Conservation (phyloP, 108 stramenopile species). For the Mayamaea pseudoterrestris region DNA sequence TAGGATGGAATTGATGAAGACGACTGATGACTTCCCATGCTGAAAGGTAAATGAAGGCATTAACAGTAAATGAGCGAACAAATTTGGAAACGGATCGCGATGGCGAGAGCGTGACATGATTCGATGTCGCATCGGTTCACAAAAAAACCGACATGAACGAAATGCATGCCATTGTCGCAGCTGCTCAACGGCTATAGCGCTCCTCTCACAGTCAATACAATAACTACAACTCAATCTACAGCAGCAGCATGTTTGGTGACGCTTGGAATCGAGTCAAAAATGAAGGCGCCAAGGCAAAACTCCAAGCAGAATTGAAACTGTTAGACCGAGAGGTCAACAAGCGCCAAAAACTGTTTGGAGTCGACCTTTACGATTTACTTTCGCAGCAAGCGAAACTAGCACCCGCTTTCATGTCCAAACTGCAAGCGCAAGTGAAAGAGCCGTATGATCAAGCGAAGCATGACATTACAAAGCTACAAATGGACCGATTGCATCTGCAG, state of each 20-base stretch:
- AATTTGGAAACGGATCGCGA: too few relatives aligned
- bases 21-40: background rate
- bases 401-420: slow-evolving; percentile 17
- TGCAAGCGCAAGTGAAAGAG: slow-evolving; percentile 12
- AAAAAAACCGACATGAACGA: too few relatives aligned
- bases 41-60: background rate
- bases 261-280: too few relatives aligned
- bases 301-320: slow-evolving; percentile 55
- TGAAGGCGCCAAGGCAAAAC: too few relatives aligned
- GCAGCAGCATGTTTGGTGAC: too few relatives aligned
- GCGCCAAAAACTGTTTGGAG: slow-evolving; percentile 52
- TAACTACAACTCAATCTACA: too few relatives aligned
- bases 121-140: too few relatives aligned
- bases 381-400: slow-evolving; percentile 16
- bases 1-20: slow-evolving; percentile 10
- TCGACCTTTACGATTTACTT: slow-evolving; percentile 57
- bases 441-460: slow-evolving; percentile 19
- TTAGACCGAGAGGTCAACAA: slow-evolving; percentile 59
- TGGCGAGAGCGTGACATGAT: too few relatives aligned
- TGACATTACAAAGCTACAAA: slow-evolving; percentile 15
- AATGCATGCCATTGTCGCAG: too few relatives aligned
- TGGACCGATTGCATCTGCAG: slow-evolving; percentile 9
- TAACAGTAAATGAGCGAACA: background rate
- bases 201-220: too few relatives aligned
- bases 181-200: too few relatives aligned